Evolutionary conservation across 164 flowering plant genomes (phyloP).

Genomic region (Vitis vinifera): DNA sequence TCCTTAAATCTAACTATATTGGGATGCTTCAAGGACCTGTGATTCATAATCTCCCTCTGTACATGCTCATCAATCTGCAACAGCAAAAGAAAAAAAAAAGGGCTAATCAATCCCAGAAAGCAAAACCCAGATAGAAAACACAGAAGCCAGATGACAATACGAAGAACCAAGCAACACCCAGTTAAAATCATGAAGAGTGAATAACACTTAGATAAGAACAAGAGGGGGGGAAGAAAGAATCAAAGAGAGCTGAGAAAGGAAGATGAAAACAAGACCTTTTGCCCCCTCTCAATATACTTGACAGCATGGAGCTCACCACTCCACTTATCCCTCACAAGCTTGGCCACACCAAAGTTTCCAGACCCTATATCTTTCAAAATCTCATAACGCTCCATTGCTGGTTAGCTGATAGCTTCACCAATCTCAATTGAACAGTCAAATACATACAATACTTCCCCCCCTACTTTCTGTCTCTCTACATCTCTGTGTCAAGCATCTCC

Average conservation of each 20-base stretch:
- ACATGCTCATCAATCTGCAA: slow-evolving; percentile 60
- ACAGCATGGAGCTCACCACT: slow-evolving; percentile 37
- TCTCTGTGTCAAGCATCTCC: slow-evolving; percentile 6
- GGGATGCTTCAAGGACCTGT: slow-evolving; percentile 60
- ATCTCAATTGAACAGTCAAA: neutral
- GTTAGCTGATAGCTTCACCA: neutral
- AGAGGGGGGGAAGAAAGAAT: neutral
- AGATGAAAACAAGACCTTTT: slow-evolving; percentile 20
- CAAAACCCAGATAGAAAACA: neutral
- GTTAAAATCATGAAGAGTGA: neutral
- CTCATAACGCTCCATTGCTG: slow-evolving; percentile 38
- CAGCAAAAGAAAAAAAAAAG: neutral
- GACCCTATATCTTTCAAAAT: slow-evolving; percentile 40
- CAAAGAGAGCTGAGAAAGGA: neutral
- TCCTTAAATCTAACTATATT: slow-evolving; percentile 55
- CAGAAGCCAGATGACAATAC: slow-evolving; percentile 5
- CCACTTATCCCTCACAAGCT: slow-evolving; percentile 35
- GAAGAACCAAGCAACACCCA: neutral
- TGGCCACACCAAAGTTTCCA: slow-evolving; percentile 44
- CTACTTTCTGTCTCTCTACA: slow-evolving; percentile 6
- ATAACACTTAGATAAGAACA: neutral
- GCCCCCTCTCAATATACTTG: slow-evolving; percentile 41
- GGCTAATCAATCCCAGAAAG: neutral
- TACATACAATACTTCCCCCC: neutral
- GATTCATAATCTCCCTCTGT: slow-evolving; percentile 64